phyloP scores from a whole-genome alignment of 2,329 filamentous ascomycete species.

The Hypoxylon sp. region DNA sequence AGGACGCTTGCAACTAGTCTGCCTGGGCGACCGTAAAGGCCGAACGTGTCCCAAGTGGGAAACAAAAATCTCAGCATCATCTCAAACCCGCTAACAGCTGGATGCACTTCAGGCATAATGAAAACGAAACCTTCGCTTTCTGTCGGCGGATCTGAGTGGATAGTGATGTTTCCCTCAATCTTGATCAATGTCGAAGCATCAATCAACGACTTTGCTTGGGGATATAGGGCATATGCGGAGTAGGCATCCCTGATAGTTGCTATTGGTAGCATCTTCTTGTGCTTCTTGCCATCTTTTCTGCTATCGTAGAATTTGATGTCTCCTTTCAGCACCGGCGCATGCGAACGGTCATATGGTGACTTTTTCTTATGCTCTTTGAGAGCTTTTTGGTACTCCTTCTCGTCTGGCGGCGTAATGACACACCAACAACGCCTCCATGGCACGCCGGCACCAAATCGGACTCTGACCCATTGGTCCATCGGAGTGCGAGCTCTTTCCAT shows the following conservation, averaged over 20 bases:
- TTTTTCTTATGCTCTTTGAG: slow-evolving; percentile 87
- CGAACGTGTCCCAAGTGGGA: slow-evolving; percentile 93
- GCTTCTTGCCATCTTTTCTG: slow-evolving; percentile 81
- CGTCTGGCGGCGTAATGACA: slow-evolving; percentile 90
- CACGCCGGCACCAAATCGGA: slow-evolving; percentile 94
- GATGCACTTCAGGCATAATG: slow-evolving; percentile 94
- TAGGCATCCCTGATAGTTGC: slow-evolving; percentile 93
- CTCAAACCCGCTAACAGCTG: slow-evolving; percentile 94
- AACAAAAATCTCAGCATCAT: slow-evolving; percentile 95
- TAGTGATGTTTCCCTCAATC: slow-evolving; percentile 90
- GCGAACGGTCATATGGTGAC: slow-evolving; percentile 84
- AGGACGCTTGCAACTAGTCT: slow-evolving; percentile 89
- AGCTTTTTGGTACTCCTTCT: slow-evolving; percentile 89
- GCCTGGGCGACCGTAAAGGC: slow-evolving; percentile 89
- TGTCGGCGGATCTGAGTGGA: slow-evolving; percentile 83
- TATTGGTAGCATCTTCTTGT: slow-evolving; percentile 91
- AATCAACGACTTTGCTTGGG: slow-evolving; percentile 92
- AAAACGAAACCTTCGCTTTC: slow-evolving; percentile 95
- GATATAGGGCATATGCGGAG: slow-evolving; percentile 95
- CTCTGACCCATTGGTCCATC: slow-evolving; percentile 93
- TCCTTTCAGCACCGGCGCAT: slow-evolving; percentile 79
- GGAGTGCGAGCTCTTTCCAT: slow-evolving; percentile 84
- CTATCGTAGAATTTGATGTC: slow-evolving; percentile 96
- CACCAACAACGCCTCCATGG: slow-evolving; percentile 98
- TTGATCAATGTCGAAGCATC: slow-evolving; percentile 96